Percentiles rank a stretch among this genome's conserved stretches.
Evolutionary conservation across 805 yeast genomes (phyloP).

Genomic region (Wickerhamiella sergipiensis): DNA sequence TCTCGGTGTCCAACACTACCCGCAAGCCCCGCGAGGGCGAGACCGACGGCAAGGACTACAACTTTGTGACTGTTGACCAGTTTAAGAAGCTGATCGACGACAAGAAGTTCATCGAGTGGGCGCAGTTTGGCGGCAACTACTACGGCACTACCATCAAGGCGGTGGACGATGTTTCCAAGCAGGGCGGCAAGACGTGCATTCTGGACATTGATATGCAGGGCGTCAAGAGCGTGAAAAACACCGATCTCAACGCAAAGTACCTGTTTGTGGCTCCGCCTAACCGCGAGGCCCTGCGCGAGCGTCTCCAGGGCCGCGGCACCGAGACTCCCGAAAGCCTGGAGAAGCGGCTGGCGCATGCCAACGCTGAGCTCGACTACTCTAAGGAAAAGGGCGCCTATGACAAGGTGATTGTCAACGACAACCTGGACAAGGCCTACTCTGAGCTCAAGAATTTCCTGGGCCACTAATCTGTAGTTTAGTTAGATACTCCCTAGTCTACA

Average conservation of each 20-base stretch:
- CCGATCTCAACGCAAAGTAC: constrained; percentile 71
- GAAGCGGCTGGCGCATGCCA: constrained; percentile 78
- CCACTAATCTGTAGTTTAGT: neutral
- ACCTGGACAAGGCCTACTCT: constrained; percentile 73
- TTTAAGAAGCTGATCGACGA: constrained; percentile 66
- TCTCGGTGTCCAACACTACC: constrained; percentile 88
- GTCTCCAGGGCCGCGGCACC: constrained; percentile 86
- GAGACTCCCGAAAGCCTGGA: constrained; percentile 76
- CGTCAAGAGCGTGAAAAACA: constrained; percentile 76
- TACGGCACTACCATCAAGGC: constrained; percentile 88
- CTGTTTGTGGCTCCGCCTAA: constrained; percentile 90
- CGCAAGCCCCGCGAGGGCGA: constrained; percentile 89
- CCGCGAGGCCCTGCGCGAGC: constrained; percentile 54
- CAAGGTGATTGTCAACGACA: constrained; percentile 75
- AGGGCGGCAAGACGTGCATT: constrained; percentile 63
- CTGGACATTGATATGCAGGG: constrained; percentile 99
- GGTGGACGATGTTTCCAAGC: constrained; percentile 52
- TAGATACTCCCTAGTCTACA: neutral
- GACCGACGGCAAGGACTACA: constrained; percentile 75
- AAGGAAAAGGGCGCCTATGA: constrained; percentile 81
- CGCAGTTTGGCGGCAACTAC: constrained; percentile 93
- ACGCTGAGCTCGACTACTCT: constrained; percentile 79
- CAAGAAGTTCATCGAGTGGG: constrained; percentile 86
- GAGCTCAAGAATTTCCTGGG: constrained; percentile 64
- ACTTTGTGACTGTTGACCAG: constrained; percentile 66